phyloP scores from a whole-genome alignment of 2,329 filamentous ascomycete species.

The Chaetomium sp. region DNA sequence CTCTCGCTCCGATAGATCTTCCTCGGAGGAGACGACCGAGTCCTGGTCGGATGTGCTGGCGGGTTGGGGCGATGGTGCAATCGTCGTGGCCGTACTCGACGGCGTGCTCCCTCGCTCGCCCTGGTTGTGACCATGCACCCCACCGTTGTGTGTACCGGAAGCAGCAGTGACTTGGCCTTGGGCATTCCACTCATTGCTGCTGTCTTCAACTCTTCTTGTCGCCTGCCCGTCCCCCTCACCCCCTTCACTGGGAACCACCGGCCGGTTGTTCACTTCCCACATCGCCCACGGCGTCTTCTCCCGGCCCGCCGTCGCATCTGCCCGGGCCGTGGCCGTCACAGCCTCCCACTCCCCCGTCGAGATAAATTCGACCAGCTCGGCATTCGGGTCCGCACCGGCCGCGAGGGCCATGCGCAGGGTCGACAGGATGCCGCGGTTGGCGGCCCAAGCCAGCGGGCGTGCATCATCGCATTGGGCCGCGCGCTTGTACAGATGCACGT shows the following conservation, averaged over 20 bases:
- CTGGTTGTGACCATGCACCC: no score
- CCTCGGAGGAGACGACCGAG: slow-evolving; percentile 13
- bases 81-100: slow-evolving; percentile 9
- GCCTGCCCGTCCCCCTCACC: slow-evolving; percentile 9
- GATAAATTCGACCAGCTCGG: slow-evolving; percentile 18
- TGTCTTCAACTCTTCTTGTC: no score
- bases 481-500: slow-evolving; percentile 24
- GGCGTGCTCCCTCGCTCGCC: neutral
- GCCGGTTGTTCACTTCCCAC: slow-evolving; percentile 15
- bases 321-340: neutral
- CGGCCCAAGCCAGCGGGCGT: slow-evolving; percentile 25
- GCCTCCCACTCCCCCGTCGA: slow-evolving; percentile 14
- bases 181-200: no score
- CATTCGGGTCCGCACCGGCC: slow-evolving; percentile 23
- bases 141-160: no score
- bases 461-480: slow-evolving; percentile 13
- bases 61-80: slow-evolving; percentile 8
- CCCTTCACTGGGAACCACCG: slow-evolving; percentile 8
- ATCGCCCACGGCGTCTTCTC: slow-evolving; percentile 10
- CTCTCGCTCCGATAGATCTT: slow-evolving; percentile 5
- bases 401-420: slow-evolving; percentile 23
- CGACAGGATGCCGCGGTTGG: slow-evolving; percentile 20
- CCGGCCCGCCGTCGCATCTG: slow-evolving; percentile 2
- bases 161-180: no score
- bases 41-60: slow-evolving; percentile 12